Conservation (phyloP, 805 yeast species). For the Lipomyces sp. region DNA sequence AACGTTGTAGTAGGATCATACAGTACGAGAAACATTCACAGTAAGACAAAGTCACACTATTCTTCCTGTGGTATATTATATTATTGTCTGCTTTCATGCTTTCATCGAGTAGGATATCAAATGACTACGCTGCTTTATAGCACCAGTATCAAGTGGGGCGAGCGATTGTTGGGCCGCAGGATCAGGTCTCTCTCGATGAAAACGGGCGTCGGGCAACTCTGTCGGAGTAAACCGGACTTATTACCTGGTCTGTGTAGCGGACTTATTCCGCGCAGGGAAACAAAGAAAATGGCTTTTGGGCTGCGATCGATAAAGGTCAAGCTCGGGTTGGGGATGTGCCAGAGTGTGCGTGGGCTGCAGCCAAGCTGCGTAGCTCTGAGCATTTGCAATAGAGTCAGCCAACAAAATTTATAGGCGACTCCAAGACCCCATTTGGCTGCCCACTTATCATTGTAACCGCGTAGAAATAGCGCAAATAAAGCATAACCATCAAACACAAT, state of each 20-base stretch:
- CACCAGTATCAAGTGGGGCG: not conserved
- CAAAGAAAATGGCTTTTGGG: not conserved
- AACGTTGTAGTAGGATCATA: too few species aligned
- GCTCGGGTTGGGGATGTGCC: slow-evolving; percentile 6
- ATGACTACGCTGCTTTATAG: not conserved
- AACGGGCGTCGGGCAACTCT: not conserved
- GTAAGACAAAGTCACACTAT: too few species aligned
- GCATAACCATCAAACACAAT: not conserved
- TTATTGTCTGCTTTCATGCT: too few species aligned
- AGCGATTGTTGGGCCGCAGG: not conserved
- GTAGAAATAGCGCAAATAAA: not conserved
- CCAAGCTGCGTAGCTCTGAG: not conserved
- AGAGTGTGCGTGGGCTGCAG: not conserved
- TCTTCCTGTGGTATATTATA: too few species aligned
- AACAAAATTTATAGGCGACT: not conserved
- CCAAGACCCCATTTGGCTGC: not conserved
- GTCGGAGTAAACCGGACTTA: not conserved
- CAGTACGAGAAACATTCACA: too few species aligned
- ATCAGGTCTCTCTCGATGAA: not conserved
- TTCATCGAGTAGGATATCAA: too few species aligned
- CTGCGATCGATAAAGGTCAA: not conserved
- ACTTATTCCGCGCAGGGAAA: not conserved
- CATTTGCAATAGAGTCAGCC: not conserved
- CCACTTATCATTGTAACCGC: not conserved
- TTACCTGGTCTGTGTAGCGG: not conserved